Conservation (phyloP, 2,329 filamentous ascomycete genomes). For the Xylariaceae sp. region DNA sequence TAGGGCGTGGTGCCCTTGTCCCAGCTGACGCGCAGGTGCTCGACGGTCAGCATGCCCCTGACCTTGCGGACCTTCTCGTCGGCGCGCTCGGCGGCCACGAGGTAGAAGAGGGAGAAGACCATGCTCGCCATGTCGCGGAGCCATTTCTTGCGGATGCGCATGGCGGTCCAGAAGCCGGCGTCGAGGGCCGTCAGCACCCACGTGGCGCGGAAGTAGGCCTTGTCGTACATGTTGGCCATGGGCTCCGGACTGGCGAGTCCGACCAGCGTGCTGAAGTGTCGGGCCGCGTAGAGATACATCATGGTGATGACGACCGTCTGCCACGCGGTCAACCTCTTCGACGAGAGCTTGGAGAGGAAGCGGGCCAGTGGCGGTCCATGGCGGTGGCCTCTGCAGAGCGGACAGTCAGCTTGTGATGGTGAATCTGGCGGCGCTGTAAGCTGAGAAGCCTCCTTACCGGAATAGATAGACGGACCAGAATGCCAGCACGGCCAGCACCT, state of each 20-base stretch:
- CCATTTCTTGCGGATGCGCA: slow-evolving; percentile 77
- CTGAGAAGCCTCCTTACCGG: slow-evolving; percentile 41
- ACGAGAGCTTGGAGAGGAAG: slow-evolving; percentile 62
- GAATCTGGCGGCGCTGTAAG: not conserved
- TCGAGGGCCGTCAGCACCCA: slow-evolving; percentile 94
- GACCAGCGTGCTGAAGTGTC: slow-evolving; percentile 89
- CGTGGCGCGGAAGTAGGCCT: slow-evolving; percentile 89
- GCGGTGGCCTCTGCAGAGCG: slow-evolving; percentile 61
- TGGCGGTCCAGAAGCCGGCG: slow-evolving; percentile 96
- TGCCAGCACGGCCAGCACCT: slow-evolving; percentile 82
- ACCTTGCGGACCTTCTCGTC: slow-evolving; percentile 96
- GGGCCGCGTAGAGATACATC: slow-evolving; percentile 81
- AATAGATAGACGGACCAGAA: slow-evolving; percentile 87
- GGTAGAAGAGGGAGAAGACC: slow-evolving; percentile 81
- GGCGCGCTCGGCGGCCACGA: slow-evolving; percentile 85
- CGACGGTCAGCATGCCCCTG: slow-evolving; percentile 75
- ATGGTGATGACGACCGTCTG: slow-evolving; percentile 82
- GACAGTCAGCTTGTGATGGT: no score
- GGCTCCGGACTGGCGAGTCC: slow-evolving; percentile 90
- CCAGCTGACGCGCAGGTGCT: slow-evolving; percentile 89
- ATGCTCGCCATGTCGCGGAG: slow-evolving; percentile 75
- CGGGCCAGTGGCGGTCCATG: slow-evolving; percentile 79
- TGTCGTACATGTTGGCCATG: slow-evolving; percentile 85
- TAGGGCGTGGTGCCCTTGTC: slow-evolving; percentile 91
- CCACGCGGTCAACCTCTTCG: slow-evolving; percentile 72